These are phyloP conservation scores for Psilocybe tampanensis DNA, from an alignment of 768 basidiomycete genomes.

Conservation along the genomic window DNA sequence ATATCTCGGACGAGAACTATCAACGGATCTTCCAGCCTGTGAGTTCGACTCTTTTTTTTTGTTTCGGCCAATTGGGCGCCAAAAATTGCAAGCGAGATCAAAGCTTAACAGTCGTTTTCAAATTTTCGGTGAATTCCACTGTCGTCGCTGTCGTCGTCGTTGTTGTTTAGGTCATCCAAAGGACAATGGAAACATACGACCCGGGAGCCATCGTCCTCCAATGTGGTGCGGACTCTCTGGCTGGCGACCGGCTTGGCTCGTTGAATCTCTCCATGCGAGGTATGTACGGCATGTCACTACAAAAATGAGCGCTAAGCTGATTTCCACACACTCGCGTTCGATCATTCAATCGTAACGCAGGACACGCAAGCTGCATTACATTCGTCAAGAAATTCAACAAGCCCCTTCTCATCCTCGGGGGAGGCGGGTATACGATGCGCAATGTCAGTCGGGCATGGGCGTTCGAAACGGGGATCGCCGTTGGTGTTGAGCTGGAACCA, in stretches of 20 bases:
- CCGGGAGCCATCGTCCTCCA: constrained; percentile 96
- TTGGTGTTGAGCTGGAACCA: constrained; percentile 88
- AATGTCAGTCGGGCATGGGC: constrained; percentile 98
- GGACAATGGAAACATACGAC: constrained; percentile 93
- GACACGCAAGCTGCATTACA: constrained; percentile 96
- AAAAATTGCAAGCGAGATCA: too few species aligned
- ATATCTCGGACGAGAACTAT: constrained; percentile 94
- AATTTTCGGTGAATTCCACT: too few species aligned
- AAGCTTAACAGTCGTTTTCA: too few species aligned
- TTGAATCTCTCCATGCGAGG: constrained; percentile 97
- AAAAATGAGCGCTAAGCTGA: too few species aligned
- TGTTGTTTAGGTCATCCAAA: constrained; percentile 90
- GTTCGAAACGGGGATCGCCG: constrained; percentile 95
- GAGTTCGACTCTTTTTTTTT: too few species aligned
- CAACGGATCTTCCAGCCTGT: constrained; percentile 95
- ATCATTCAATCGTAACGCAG: constrained; percentile 36
- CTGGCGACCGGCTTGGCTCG: constrained; percentile 94
- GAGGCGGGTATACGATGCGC: constrained; percentile 98
- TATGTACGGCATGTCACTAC: too few species aligned
- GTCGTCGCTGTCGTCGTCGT: background rate
- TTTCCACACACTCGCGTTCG: too few species aligned
- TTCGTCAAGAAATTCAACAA: constrained; percentile 97
- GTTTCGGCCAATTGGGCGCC: too few species aligned
- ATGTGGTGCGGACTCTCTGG: constrained; percentile 96
- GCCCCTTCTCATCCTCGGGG: constrained; percentile 89